phyloP scores from a whole-genome alignment of 2,329 filamentous ascomycete species.

The Colletotrichum euphorbiae region DNA sequence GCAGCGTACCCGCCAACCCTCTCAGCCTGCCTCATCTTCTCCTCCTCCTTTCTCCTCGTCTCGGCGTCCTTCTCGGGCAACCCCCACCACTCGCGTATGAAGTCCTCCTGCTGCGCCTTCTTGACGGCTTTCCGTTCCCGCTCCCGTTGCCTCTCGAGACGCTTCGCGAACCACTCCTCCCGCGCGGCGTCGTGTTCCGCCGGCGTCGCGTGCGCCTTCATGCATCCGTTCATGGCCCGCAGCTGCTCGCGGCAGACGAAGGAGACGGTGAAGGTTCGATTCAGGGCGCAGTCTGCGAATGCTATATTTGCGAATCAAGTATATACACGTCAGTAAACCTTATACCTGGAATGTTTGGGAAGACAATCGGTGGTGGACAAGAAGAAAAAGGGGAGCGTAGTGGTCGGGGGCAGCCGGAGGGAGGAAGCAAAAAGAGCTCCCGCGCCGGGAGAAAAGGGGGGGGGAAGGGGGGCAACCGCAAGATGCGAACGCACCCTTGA shows the following conservation, averaged over 20 bases:
- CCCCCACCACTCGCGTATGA: slow-evolving; percentile 76
- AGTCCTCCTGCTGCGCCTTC: slow-evolving; percentile 72
- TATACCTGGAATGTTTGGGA: too few species aligned
- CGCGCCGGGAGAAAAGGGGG: not conserved
- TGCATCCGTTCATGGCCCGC: slow-evolving; percentile 92
- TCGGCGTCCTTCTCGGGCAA: slow-evolving; percentile 67
- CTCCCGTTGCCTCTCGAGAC: slow-evolving; percentile 76
- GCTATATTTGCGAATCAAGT: slow-evolving; percentile 62
- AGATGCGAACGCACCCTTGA: slow-evolving; percentile 69
- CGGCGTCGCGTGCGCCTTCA: slow-evolving; percentile 86
- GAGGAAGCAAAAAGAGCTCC: not conserved
- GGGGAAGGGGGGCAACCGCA: not conserved
- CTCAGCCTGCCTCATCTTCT: slow-evolving; percentile 63
- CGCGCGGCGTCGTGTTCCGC: slow-evolving; percentile 88
- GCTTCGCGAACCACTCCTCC: slow-evolving; percentile 90
- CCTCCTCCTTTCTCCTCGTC: slow-evolving; percentile 61
- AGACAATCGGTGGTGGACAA: too few species aligned
- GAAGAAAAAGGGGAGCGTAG: not conserved
- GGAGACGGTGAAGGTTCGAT: slow-evolving; percentile 87
- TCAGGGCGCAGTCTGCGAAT: slow-evolving; percentile 90
- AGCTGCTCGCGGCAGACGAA: slow-evolving; percentile 86
- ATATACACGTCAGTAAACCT: not conserved
- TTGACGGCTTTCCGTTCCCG: slow-evolving; percentile 72
- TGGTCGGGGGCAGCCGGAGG: too few species aligned
- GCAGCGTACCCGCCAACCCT: slow-evolving; percentile 66